Conservation (phyloP, 1,284 basidiomycete species). For the Porodaedalea pini region DNA sequence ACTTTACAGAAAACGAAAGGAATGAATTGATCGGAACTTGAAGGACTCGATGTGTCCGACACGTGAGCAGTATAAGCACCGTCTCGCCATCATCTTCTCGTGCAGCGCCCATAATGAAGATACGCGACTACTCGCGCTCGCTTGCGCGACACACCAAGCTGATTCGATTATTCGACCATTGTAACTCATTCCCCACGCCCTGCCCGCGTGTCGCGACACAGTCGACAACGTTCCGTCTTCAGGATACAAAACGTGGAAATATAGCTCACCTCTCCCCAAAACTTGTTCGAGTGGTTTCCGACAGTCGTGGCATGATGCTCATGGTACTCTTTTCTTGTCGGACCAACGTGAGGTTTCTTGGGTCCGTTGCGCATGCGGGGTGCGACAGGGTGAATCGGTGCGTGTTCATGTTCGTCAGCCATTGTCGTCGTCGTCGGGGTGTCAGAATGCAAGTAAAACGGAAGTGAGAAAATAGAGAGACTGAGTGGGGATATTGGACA, state of each 20-base stretch:
- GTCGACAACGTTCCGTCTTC: not conserved
- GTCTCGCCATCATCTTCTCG: not conserved
- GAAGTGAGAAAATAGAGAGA: not conserved
- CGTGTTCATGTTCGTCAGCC: conserved; percentile 28
- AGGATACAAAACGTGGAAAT: not conserved
- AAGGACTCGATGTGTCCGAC: too few species aligned
- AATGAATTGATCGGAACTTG: not conserved
- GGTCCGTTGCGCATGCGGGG: conserved; percentile 57
- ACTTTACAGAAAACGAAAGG: too few species aligned
- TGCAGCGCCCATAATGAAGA: not conserved
- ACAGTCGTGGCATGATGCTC: conserved; percentile 67
- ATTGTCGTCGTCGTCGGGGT: not conserved
- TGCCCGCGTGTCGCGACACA: not conserved
- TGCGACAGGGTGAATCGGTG: conserved; percentile 59
- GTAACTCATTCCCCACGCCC: not conserved
- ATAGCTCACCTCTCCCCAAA: conserved; percentile 78
- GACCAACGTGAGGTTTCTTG: conserved; percentile 73
- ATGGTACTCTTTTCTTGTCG: conserved; percentile 70
- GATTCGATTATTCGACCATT: not conserved
- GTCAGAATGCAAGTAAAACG: not conserved
- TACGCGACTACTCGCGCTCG: not conserved
- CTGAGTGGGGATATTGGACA: not conserved
- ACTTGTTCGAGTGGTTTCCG: conserved; percentile 72
- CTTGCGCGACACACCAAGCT: not conserved
- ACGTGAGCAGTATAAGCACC: not conserved